These are phyloP conservation scores for Jamesozyma piceae DNA, from an alignment of 805 yeast species.

Conservation along the genomic window DNA sequence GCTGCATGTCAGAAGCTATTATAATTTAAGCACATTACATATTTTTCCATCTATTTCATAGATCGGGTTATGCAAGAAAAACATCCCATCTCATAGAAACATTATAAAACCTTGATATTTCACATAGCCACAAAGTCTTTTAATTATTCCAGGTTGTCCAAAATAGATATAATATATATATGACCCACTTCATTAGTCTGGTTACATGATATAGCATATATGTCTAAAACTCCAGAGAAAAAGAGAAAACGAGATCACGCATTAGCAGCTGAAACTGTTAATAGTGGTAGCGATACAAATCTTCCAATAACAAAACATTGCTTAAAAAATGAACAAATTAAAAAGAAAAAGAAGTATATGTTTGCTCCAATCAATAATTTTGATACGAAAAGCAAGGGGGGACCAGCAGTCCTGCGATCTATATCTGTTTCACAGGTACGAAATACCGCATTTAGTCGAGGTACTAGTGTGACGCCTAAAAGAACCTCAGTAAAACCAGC, in stretches of 20 bases:
- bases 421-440: slow-evolving; percentile 26
- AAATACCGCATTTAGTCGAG: slow-evolving; percentile 12
- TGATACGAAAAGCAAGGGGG: slow-evolving; percentile 4
- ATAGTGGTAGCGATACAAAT: neutral
- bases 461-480: neutral
- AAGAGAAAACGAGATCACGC: slow-evolving; percentile 10
- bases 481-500: neutral
- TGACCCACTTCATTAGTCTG: no score
- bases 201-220: slow-evolving; percentile 1
- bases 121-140: neutral
- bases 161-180: no score
- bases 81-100: neutral
- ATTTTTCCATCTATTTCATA: no score
- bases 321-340: neutral
- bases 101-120: no score
- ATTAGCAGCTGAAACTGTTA: neutral
- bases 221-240: slow-evolving; percentile 18
- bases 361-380: slow-evolving; percentile 26
- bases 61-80: no score
- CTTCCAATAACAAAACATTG: neutral
- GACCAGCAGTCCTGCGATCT: slow-evolving; percentile 16
- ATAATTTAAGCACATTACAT: no score
- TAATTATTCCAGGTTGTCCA: neutral
- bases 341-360: slow-evolving; percentile 16
- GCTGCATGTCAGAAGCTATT: no score